These are phyloP conservation scores for Coemansia sp. DNA, from an alignment of 192 early-diverging fungal species.

Conservation along the genomic window DNA sequence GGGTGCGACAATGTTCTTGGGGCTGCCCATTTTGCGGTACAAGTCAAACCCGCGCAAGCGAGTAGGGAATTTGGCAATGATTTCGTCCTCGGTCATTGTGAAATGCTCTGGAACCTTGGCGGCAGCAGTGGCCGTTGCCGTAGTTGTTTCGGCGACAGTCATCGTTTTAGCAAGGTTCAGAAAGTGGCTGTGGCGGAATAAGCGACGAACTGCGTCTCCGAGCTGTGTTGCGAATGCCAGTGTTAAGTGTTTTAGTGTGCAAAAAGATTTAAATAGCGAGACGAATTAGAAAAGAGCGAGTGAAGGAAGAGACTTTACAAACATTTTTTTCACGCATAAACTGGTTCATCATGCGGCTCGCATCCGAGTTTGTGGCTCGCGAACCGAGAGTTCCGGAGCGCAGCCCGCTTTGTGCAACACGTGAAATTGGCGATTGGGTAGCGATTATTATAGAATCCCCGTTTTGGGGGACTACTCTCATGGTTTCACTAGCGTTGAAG, in stretches of 20 bases:
- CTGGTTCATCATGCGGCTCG: not conserved
- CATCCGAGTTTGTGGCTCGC: not conserved
- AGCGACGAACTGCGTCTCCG: conserved; percentile 15
- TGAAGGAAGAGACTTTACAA: not conserved
- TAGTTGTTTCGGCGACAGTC: conserved; percentile 21
- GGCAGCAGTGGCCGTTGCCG: conserved; percentile 64
- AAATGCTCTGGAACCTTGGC: conserved; percentile 87
- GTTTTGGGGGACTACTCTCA: not conserved
- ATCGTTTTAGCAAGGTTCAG: conserved; percentile 4
- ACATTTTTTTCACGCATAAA: not conserved
- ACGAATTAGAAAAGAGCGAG: not conserved
- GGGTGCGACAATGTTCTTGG: conserved; percentile 83
- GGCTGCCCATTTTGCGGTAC: conserved; percentile 69
- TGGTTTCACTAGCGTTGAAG: no score
- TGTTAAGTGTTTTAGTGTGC: not conserved
- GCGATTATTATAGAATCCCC: not conserved
- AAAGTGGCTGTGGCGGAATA: conserved; percentile 8
- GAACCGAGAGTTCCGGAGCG: not conserved
- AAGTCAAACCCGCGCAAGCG: conserved; percentile 83
- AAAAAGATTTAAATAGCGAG: not conserved
- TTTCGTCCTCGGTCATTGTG: conserved; percentile 55
- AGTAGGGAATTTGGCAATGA: conserved; percentile 45
- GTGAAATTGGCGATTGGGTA: not conserved
- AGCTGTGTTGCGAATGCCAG: conserved; percentile 12
- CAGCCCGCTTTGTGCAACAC: conserved; percentile 2